Evolutionary conservation across 148 eudicot genomes (phyloP), one percentile per base, ranked within the genome.

Genomic region (Amaranthus palmeri): DNA sequence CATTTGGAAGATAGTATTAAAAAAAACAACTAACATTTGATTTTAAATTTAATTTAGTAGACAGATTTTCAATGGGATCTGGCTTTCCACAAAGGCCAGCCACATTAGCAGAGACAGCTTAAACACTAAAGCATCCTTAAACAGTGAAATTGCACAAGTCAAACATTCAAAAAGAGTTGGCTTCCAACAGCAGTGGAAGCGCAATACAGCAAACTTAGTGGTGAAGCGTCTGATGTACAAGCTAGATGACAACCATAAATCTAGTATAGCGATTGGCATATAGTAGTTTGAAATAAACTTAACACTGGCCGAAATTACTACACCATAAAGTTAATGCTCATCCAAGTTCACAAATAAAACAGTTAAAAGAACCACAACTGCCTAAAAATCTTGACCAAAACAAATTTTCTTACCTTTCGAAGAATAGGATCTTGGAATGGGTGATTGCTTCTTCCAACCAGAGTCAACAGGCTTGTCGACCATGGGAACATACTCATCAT

Each of bases 381-480:
- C 4, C 14, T 69, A 59, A 70, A 70, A 14, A 42, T 60, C 13
- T 58, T 17, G 72, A 51, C 11, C 18, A 54, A 25, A 25, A 25
- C 36, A 25, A 4, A 54, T 18, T 54, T 51, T 49, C 85, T 76
- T 51, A 95, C 98, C 92, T 86, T 81, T 82, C 60, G 88, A 73
- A 46, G 77, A 76, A 72, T 43, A 70, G 57, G 86, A 75, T 75
- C 72, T 92, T 76, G 73, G 83, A 56, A 76, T 70, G 42, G 96
- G 79, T 13, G 91, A 70, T 72, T 85, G 92, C 82, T 79, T 89
- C 84, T 89, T 91, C 89, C 90, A 89, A 54, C 83, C 85, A 81
- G 90, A 83, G 80, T 91, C 98, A 80, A 95, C 97, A 73, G 96
- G 88, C 85, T 95, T 95, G 80, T 95, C 98, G 51, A 95, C 96